Evolutionary conservation across 768 basidiomycete species (phyloP).

Genomic region (Mycena venus): DNA sequence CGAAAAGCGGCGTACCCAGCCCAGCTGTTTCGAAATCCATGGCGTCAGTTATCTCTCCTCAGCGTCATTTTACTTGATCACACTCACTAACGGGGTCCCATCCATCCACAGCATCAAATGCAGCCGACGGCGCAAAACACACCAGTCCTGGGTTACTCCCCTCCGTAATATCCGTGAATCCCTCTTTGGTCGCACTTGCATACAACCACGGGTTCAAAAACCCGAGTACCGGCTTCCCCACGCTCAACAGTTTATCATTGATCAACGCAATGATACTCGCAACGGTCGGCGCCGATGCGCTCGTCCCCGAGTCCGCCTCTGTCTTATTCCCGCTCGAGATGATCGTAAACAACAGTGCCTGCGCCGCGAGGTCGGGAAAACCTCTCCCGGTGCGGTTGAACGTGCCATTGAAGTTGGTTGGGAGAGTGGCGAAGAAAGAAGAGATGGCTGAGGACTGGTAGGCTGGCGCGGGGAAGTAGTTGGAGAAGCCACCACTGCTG

Average conservation of each 20-base stretch:
- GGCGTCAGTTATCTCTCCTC: background rate
- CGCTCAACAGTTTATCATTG: constrained; percentile 55
- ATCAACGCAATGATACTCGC: constrained; percentile 59
- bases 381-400: constrained; percentile 42
- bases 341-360: constrained; percentile 38
- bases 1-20: background rate
- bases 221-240: constrained; percentile 49
- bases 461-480: background rate
- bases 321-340: constrained; percentile 31
- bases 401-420: constrained; percentile 42
- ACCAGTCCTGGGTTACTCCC: constrained; percentile 54
- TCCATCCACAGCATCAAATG: constrained; percentile 50
- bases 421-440: constrained; percentile 52
- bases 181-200: constrained; percentile 9
- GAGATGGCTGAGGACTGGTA: background rate
- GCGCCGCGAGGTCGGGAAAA: constrained; percentile 40
- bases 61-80: background rate
- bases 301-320: constrained; percentile 55
- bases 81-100: constrained; percentile 46
- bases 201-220: constrained; percentile 62
- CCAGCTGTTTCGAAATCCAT: background rate
- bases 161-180: constrained; percentile 53
- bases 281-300: constrained; percentile 58
- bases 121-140: constrained; percentile 50
- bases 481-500: background rate